phyloP scores from a whole-genome alignment of 495 filamentous ascomycete species.

The Podospora pseudocomata region DNA sequence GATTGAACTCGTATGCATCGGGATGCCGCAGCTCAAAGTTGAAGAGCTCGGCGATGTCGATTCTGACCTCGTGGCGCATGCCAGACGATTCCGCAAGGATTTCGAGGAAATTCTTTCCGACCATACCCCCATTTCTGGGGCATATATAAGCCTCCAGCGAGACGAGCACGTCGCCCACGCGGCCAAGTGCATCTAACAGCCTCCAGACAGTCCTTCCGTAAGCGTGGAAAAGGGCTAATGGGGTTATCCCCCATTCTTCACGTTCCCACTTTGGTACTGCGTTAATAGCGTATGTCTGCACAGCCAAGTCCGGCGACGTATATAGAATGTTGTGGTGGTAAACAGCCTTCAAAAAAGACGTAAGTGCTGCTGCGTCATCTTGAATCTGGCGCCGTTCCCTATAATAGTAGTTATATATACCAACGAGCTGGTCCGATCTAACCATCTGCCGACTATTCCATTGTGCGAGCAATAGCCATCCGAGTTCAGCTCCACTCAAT shows the following conservation, averaged over 20 bases:
- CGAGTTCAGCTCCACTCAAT: conserved; percentile 22
- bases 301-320: not conserved
- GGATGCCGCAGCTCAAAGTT: conserved; percentile 9
- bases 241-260: not conserved
- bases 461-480: conserved; percentile 26
- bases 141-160: conserved; percentile 15
- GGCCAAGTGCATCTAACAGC: conserved; percentile 19
- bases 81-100: conserved; percentile 13
- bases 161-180: conserved; percentile 14
- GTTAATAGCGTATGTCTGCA: not conserved
- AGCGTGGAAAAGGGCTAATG: not conserved
- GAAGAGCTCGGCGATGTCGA: conserved; percentile 24
- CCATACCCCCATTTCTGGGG: not conserved
- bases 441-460: conserved; percentile 31
- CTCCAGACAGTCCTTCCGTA: conserved; percentile 12
- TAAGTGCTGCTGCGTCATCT: conserved; percentile 17
- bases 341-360: conserved; percentile 22
- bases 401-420: not conserved
- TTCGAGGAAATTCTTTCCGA: conserved; percentile 9
- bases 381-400: not conserved
- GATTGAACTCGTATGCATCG: conserved; percentile 17
- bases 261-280: not conserved
- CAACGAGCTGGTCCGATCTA: not conserved
- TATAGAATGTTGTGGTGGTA: not conserved
- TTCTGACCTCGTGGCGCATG: conserved; percentile 17